Base-by-base conservation (phyloP, 148 eudicot genomes). In the Cornus florida region DNA sequence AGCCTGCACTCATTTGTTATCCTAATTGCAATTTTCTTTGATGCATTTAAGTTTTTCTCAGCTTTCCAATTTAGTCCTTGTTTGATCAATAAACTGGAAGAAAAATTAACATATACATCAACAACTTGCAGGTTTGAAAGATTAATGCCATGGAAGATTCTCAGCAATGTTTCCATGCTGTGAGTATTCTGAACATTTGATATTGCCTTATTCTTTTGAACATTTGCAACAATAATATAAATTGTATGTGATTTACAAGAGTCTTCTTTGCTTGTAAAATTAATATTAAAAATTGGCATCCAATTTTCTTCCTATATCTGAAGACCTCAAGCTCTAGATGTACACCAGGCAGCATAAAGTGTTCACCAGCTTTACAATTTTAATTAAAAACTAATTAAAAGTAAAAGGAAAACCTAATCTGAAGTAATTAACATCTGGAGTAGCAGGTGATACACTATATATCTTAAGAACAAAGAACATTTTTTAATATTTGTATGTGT, bases 61-160 rank as follows among this genome's bases (percentile, higher is more conserved):
- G 39, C 56, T 75, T 23, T 33, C 12, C 20, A 39, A 62, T 5
- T 75, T 64, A 39, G 41, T 75, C 8, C 19, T 41, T 64, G 13
- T 33, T 28, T 76, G 41, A 16, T 31, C 7, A 65, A 43, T n/a
- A 43, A 50, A 22, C 33, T 62, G 22, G 0, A 7, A 53, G 4
- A 10, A 22, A 75, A 39, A 6, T n/a, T 66, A 41, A n/a, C 66
- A 77, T 46, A 48, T 77, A 33, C 65, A 12, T 48, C 20, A 76
- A 31, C 66, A 16, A 20, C 19, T 77, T 77, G 79, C 73, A 77
- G 79, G 79, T 43, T 19, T 50, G n/a, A 69, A 77, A 69, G 79
- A 77, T 69, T 77, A 71, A 77, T 46, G 39, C 5, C 65, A 28
- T 7, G 23, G 71, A 53, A 12, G 46, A 53, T 12, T 68, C 72